Evolutionary conservation across 179 eudicot species (phyloP), one percentile per base, ranked within the genome.

Genomic region (Beta lomatogona): DNA sequence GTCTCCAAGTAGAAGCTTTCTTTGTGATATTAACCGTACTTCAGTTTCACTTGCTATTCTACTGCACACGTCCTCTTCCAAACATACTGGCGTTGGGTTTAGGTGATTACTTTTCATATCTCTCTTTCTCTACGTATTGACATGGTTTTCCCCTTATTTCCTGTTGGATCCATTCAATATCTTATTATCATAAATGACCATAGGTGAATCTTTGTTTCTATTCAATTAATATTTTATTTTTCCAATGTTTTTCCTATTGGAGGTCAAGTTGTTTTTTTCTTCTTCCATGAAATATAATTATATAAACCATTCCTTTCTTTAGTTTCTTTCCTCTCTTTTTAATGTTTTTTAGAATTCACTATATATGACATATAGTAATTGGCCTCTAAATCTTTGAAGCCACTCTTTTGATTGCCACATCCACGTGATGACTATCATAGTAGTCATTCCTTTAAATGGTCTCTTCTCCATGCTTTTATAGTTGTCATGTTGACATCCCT

Each of bases 11-110:
- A 84, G 99, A 96, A 87, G 93, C 90, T 54, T 96, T 96, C 86
- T 94, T 89, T 86, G 95, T 91, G 88, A 84, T 96, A 80, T 78
- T 94, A 81, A 89, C 95, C 48, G 89, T 86, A 19, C 54, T 91
- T 78, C 99, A 96, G 85, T 96, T 96, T 86, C 99, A 96, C 84
- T 72, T 90, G 87, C 86, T 94, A 85, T 96, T 96, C 88, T 96
- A 96, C 80, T 88, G 96, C 90, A 91, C 99, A 41, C 98, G 99
- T n/a, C 97, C 99, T 79, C 98, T 96, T 85, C 99, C 99, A 36
- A 96, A 96, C 81, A 88, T 91, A 85, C 57, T 96, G 83, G 98
- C 99, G 12, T 83, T 92, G 82, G 98, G 94, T 81, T 86, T 96
- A 90, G 98, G 99, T 96, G 86, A 89, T 85, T 80, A 22, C 59